Base-by-base conservation (phyloP, 192 early-diverging fungal species). In the Coemansia sp. region DNA sequence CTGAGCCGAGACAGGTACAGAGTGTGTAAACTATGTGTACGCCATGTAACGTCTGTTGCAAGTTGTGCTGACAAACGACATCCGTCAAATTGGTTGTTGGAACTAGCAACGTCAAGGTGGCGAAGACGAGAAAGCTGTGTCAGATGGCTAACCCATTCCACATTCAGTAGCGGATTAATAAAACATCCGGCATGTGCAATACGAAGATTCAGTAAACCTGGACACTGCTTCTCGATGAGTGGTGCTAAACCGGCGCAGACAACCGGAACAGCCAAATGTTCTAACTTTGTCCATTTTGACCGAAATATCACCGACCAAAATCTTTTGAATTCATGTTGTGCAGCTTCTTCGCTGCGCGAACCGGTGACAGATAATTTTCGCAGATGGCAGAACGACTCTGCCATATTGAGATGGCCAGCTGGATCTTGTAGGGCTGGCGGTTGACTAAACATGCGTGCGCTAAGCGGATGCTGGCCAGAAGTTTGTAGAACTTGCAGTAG, bases 61-160 rank as follows among this genome's bases (percentile, higher is more conserved):
- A 79, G 57, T 6, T 37, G 52, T 0, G 64, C 39, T 6, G 72
- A 57, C 23, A 79, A 57, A 23, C 67, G 53, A 39, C 76, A 79
- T 4, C 76, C 76, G 15, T 79, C 76, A 35, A 70, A 79, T 23
- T 73, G 67, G 49, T 79, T 69, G 58, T 79, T 79, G 27, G 76
- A 73, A 62, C 76, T 79, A 14, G 76, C 76, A 59, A 79, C 66
- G 43, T 79, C 57, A 10, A 79, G 52, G 35, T 62, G 49, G n/a
- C 62, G 58, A 10, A 79, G 64, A 2, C 15, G 17, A 5, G 43
- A 29, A n/a, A 73, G 43, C 47, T 50, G 39, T 6, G 65, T 64
- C n/a, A 79, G 54, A 21, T 64, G 49, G 9, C 52, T 22, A 32
- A 56, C 68, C 76, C 76, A 79, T 29, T 60, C 52, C 51, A 64